Conservation (phyloP, 495 filamentous ascomycete species). For the Lasiosphaeriaceae sp. region DNA sequence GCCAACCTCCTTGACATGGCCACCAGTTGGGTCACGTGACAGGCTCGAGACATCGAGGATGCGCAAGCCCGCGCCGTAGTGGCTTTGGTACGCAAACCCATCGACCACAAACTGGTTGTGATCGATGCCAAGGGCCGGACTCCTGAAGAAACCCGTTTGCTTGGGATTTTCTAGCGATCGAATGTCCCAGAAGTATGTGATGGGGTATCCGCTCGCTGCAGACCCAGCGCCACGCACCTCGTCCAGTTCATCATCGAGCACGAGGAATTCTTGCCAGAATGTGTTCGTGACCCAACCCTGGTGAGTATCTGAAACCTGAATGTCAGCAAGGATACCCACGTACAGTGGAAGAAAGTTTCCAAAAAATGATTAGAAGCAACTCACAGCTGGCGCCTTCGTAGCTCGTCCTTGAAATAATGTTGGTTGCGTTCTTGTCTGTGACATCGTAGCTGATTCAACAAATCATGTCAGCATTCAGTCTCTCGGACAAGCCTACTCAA, state of each 20-base stretch:
- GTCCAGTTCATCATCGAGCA: conserved; percentile 56
- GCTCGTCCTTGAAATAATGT: conserved; percentile 47
- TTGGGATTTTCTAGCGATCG: conserved; percentile 41
- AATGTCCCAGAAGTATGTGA: conserved; percentile 55
- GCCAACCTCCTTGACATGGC: conserved; percentile 42
- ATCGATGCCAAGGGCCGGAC: conserved; percentile 41
- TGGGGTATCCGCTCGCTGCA: conserved; percentile 37
- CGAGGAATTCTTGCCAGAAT: conserved; percentile 38
- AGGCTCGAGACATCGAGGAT: conserved; percentile 47
- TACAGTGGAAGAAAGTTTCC: background rate
- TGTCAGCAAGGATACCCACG: background rate
- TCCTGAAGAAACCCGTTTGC: conserved; percentile 49
- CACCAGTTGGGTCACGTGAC: conserved; percentile 29
- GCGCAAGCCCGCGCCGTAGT: conserved; percentile 51
- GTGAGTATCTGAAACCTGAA: conserved; percentile 26
- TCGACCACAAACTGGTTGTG: conserved; percentile 55
- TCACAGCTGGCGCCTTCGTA: conserved; percentile 52
- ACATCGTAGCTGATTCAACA: conserved; percentile 41
- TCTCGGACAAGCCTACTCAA: background rate
- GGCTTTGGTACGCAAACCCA: conserved; percentile 47
- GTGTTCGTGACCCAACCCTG: conserved; percentile 53
- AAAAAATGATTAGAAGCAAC: background rate
- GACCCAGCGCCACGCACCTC: conserved; percentile 41
- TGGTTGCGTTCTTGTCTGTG: conserved; percentile 44
- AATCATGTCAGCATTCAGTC: background rate